phyloP scores from a whole-genome alignment of 2,329 filamentous ascomycete genomes.

The Neonectria hederae region DNA sequence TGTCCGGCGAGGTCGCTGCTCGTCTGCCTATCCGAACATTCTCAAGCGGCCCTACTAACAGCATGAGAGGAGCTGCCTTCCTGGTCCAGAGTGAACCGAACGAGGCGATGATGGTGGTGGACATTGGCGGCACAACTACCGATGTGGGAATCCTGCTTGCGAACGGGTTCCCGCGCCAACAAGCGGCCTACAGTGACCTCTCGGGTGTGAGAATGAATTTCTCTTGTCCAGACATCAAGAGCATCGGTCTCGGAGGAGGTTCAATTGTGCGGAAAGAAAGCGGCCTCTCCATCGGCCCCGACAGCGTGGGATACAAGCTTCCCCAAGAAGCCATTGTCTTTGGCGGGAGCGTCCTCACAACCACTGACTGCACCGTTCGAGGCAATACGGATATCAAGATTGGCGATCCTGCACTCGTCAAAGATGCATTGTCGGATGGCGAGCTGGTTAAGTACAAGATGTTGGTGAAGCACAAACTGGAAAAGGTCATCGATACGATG shows the following conservation, averaged over 20 bases:
- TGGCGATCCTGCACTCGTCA: conserved; percentile 52
- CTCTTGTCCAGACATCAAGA: conserved; percentile 65
- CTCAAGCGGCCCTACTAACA: conserved; percentile 71
- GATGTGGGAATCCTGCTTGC: conserved; percentile 69
- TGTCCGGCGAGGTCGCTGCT: conserved; percentile 63
- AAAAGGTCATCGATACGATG: conserved; percentile 67
- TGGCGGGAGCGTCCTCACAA: conserved; percentile 64
- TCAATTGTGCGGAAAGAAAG: conserved; percentile 59
- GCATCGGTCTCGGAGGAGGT: conserved; percentile 68
- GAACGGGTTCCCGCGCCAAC: conserved; percentile 71
- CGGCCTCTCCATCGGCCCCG: conserved; percentile 63
- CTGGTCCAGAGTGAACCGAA: conserved; percentile 53
- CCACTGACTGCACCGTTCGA: conserved; percentile 64
- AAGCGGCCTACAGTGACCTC: conserved; percentile 69
- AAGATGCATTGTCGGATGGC: conserved; percentile 42
- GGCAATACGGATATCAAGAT: conserved; percentile 48
- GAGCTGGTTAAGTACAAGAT: conserved; percentile 51
- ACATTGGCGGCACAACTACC: conserved; percentile 73
- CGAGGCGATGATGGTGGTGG: conserved; percentile 66
- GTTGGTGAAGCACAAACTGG: conserved; percentile 61
- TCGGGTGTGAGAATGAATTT: conserved; percentile 72
- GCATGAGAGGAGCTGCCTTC: conserved; percentile 70
- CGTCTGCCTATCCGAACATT: conserved; percentile 69
- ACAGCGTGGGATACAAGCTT: conserved; percentile 69
- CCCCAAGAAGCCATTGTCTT: conserved; percentile 64